Evolutionary conservation across 306 rosid genomes (phyloP), one percentile per base, ranked within the genome.

Genomic region (Acacia melanoxylon): DNA sequence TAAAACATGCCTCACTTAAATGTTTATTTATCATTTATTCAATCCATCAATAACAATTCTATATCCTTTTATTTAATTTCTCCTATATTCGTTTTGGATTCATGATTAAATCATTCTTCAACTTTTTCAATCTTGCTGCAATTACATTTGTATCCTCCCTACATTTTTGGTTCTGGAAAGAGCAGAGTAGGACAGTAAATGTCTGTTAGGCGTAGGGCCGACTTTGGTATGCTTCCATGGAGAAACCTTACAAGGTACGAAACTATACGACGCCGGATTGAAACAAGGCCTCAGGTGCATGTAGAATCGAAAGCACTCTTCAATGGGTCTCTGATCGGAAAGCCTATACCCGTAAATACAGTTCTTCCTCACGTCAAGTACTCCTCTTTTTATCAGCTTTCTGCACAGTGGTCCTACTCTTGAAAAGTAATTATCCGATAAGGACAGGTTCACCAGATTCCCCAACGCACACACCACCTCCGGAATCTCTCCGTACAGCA

Each of bases 341-440:
- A 94, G 80, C 58, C 81, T 91, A 9, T 74, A 85, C 46, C 80
- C 91, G 6, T 61, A 86, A 76, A 94, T 88, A 75, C 98, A 94
- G 41, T 92, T 94, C 62, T 90, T 88, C 66, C 82, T 88, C 71
- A 91, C 85, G 73, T 94, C 94, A 51, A 92, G 82, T 41, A 92
- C 86, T 2, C 98, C 97, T 24, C 78, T 90, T 48, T 62, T 75
- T 0, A 94, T 87, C 80, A 94, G 85, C 20, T 77, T 85, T 83
- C 74, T 85, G 80, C 98, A 94, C 37, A 85, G 17, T 0, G 97
- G 98, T 52, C 98, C 98, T 25, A 90, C 88, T 52, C 52, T 54
- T 0, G 77, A 78, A 31, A 94, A 90, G 76, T 91, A 92, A 5
- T 94, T 94, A 80, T 86, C 33, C 0, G 97, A 87, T 71, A 94